phyloP scores from a whole-genome alignment of 306 rosid genomes.

The Boehmeria nivea region DNA sequence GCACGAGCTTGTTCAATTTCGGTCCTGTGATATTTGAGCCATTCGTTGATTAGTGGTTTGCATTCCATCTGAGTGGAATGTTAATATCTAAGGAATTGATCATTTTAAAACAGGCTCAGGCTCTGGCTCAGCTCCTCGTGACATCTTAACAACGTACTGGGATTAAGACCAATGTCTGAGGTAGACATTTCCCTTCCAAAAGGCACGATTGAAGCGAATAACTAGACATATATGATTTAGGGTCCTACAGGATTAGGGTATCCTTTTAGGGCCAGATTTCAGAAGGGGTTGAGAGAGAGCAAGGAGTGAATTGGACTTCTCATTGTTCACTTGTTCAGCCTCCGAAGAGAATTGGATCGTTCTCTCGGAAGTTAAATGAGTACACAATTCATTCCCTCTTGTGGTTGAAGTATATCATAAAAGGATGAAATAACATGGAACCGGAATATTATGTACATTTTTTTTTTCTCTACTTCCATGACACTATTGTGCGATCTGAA shows the following conservation, averaged over 20 bases:
- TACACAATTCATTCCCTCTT: too few relatives aligned
- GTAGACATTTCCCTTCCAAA: background rate
- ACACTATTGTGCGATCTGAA: background rate
- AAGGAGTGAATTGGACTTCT: too few relatives aligned
- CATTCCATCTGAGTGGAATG: constrained; percentile 13
- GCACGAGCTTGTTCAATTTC: too few relatives aligned
- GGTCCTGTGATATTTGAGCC: background rate
- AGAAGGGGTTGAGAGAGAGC: too few relatives aligned
- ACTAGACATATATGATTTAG: background rate
- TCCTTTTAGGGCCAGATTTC: background rate
- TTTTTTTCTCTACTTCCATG: too few relatives aligned
- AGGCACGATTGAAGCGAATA: constrained; percentile 1
- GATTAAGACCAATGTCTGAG: background rate
- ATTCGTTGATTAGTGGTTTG: constrained; percentile 1
- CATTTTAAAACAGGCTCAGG: constrained; percentile 5
- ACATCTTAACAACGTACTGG: background rate
- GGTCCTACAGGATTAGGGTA: background rate
- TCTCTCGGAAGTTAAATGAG: too few relatives aligned
- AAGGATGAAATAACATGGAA: background rate
- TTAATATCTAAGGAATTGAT: constrained; percentile 8
- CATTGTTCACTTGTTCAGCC: too few relatives aligned
- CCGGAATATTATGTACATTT: too few relatives aligned
- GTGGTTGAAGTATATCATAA: background rate
- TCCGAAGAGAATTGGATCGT: too few relatives aligned
- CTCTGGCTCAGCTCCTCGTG: background rate